Base-by-base conservation (phyloP, 2,329 filamentous ascomycete genomes). In the Endothia cerciana region DNA sequence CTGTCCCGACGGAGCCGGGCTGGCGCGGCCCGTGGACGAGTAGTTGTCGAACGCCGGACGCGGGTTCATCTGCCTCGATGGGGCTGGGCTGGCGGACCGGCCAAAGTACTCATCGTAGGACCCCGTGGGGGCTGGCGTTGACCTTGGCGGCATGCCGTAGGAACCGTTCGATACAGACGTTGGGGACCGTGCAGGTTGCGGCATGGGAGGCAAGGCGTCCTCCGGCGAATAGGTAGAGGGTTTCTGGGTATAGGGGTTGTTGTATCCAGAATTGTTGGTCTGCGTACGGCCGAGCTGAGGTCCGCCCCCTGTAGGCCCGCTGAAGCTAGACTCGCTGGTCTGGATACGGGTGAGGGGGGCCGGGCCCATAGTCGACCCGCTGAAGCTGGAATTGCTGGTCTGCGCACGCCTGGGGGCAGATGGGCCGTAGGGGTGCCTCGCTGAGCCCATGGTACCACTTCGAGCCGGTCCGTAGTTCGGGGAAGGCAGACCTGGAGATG, bases 1-100 rank as follows among this genome's bases (percentile, higher is more conserved):
- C 2, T 64, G 69, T 38, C 53, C 10, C 5, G 74, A 76, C n/a
- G 73, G 74, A 1, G 74, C 74, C 4, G 75, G 73, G 53, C 73
- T 76, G 25, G 73, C 69, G 2, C 73, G 71, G 5, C 72, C 73
- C 19, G 49, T 70, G 30, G 64, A 63, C 7, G 68, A 62, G 56
- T 68, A 70, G 38, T 71, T 68, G 36, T 72, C 71, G 53, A 69
- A 71, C 15, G 58, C 51, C 30, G 68, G 25, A 13, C 60, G 40
- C 8, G 63, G 51, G 33, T 58, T 59, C 58, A 68, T 65, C 7
- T 53, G 63, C 40, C 62, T 58, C 41, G 60, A 33, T 1, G 65
- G 67, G n/a, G 65, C 63, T 51, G 65, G 61, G 45, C 61, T 66
- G 13, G 65, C 62, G 45, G 63, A 57, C 22, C 67, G 61, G 13